These are phyloP conservation scores for Scheffersomyces coipomensis DNA, from an alignment of 805 yeast genomes.

Conservation along the genomic window DNA sequence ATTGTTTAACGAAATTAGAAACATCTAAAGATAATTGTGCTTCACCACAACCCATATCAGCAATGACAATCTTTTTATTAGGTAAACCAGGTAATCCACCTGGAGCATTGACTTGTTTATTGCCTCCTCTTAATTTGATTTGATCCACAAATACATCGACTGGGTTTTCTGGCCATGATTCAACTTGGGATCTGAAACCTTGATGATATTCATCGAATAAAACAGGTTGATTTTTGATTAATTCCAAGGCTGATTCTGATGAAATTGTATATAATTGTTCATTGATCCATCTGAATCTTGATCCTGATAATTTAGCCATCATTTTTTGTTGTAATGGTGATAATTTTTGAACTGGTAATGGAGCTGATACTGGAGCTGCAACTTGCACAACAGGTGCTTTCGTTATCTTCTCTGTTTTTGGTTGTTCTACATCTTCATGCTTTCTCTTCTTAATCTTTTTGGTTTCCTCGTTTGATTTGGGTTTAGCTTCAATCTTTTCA, in stretches of 20 bases:
- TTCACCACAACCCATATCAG: slow-evolving; percentile 99
- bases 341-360: slow-evolving; percentile 33
- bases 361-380: slow-evolving; percentile 9
- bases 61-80: slow-evolving; percentile 69
- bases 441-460: slow-evolving; percentile 8
- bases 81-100: slow-evolving; percentile 87
- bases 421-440: slow-evolving; percentile 7
- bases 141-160: slow-evolving; percentile 85
- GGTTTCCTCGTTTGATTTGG: slow-evolving; percentile 3
- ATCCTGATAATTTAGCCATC: slow-evolving; percentile 92
- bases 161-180: slow-evolving; percentile 98
- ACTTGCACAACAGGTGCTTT: slow-evolving; percentile 10
- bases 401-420: slow-evolving; percentile 7
- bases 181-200: slow-evolving; percentile 94
- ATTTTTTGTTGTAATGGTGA: slow-evolving; percentile 92
- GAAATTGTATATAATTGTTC: slow-evolving; percentile 90
- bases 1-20: slow-evolving; percentile 42
- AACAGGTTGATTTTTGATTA: slow-evolving; percentile 79
- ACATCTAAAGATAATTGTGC: slow-evolving; percentile 80
- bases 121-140: slow-evolving; percentile 52
- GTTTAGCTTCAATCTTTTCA: slow-evolving; percentile 2
- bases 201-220: slow-evolving; percentile 92
- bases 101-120: slow-evolving; percentile 83
- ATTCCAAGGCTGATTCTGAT: slow-evolving; percentile 70
- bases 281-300: slow-evolving; percentile 96